Evolutionary conservation across 2,329 filamentous ascomycete genomes (phyloP).

Genomic region (Ophiostoma perfectum): DNA sequence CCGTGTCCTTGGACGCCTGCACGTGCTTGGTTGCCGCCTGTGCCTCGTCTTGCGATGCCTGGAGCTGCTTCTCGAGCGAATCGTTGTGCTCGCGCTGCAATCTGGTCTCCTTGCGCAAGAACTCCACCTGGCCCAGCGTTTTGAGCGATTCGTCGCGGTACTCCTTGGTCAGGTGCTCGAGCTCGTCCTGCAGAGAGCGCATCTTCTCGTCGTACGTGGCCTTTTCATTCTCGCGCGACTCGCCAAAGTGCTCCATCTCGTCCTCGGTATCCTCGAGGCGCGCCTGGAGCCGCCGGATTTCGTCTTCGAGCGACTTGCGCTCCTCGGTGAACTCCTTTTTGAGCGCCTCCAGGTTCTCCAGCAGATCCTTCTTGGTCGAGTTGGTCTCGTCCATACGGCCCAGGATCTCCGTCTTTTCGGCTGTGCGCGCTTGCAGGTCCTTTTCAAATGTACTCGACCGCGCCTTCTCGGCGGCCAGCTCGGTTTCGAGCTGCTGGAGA

Average conservation of each 20-base stretch:
- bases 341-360: conserved; percentile 89
- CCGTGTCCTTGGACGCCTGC: conserved; percentile 46
- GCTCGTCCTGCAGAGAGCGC: conserved; percentile 62
- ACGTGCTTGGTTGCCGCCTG: conserved; percentile 48
- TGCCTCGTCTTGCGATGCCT: conserved; percentile 50
- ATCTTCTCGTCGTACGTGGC: conserved; percentile 63
- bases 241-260: conserved; percentile 77
- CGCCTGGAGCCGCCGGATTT: conserved; percentile 69
- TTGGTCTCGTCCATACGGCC: conserved; percentile 76
- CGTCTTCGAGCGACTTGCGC: conserved; percentile 72
- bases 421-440: conserved; percentile 19
- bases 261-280: conserved; percentile 86
- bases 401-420: conserved; percentile 64
- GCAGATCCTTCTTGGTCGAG: conserved; percentile 86
- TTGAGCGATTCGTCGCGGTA: conserved; percentile 53
- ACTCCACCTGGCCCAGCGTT: conserved; percentile 57
- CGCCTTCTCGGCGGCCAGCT: conserved; percentile 64
- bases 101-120: conserved; percentile 55
- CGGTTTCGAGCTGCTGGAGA: conserved; percentile 40
- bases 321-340: conserved; percentile 85
- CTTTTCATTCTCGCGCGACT: conserved; percentile 77
- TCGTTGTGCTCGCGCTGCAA: conserved; percentile 57
- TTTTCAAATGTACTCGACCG: conserved; percentile 53
- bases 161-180: conserved; percentile 58
- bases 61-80: conserved; percentile 52